phyloP scores from a whole-genome alignment of 1,139 yeast genomes.

The Yamadazyma membranifaciens region DNA sequence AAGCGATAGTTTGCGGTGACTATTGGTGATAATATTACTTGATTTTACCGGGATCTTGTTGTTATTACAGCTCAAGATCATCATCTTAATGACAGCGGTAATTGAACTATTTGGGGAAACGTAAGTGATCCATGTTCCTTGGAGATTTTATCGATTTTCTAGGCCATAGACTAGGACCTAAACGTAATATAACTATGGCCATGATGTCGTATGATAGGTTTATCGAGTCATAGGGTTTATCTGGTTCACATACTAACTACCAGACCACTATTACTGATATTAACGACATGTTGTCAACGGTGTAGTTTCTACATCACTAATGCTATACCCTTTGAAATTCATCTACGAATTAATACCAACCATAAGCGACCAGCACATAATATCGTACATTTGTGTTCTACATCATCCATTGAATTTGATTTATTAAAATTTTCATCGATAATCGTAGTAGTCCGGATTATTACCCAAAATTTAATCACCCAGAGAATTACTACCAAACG shows the following conservation, averaged over 20 bases:
- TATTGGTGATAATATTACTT: no score
- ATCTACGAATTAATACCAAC: neutral
- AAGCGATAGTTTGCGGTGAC: no score
- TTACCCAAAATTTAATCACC: conserved; percentile 9
- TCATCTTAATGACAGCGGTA: conserved; percentile 4
- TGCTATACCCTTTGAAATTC: conserved; percentile 2
- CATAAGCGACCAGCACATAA: neutral
- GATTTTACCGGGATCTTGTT: no score
- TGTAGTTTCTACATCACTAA: neutral
- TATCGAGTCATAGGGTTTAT: neutral
- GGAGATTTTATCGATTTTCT: neutral
- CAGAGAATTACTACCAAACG: conserved; percentile 47
- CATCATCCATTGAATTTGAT: conserved; percentile 1
- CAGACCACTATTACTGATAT: neutral
- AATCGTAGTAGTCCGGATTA: neutral
- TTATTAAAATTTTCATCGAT: conserved; percentile 3
- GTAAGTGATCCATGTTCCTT: neutral
- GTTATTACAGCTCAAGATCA: no score
- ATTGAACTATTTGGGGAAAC: conserved; percentile 1
- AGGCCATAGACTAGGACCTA: no score
- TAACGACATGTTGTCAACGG: neutral
- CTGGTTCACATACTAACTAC: conserved; percentile 1
- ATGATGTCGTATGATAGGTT: no score
- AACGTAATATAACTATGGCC: no score
- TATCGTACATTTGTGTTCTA: neutral